These are phyloP conservation scores for Vitis cinerea DNA, from an alignment of 164 flowering plant species.

Conservation along the genomic window DNA sequence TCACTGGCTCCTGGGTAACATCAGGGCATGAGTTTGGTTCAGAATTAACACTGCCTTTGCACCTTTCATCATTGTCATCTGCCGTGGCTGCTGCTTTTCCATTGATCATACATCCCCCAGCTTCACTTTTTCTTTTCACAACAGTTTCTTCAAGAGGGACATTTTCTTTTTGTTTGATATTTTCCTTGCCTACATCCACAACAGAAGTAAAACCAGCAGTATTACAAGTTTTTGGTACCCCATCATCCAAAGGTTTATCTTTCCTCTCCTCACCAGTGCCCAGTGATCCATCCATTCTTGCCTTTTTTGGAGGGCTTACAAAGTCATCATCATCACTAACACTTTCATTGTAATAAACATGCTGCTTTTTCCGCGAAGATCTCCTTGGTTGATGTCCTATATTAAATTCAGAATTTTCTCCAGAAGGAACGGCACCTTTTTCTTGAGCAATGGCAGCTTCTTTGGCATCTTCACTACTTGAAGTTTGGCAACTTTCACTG, in stretches of 20 bases:
- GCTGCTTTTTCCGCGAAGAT: slow-evolving; percentile 41
- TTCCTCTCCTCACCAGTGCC: slow-evolving; percentile 12
- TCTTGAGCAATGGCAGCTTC: slow-evolving; percentile 3
- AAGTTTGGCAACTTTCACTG: slow-evolving; percentile 16
- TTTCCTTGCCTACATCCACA: slow-evolving; percentile 8
- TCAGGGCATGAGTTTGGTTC: neutral
- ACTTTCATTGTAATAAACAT: slow-evolving; percentile 54
- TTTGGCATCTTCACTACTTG: slow-evolving; percentile 6
- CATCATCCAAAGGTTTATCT: neutral
- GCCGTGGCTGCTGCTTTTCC: slow-evolving; percentile 6
- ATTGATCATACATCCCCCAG: neutral
- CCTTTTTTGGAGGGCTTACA: slow-evolving; percentile 17
- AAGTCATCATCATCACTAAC: slow-evolving; percentile 47
- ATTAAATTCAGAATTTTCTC: slow-evolving; percentile 9
- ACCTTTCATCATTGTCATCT: slow-evolving; percentile 5
- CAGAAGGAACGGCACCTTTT: slow-evolving; percentile 9
- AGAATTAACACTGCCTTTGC: slow-evolving; percentile 2
- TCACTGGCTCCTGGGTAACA: neutral
- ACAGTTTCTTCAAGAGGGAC: slow-evolving; percentile 13
- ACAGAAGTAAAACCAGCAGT: slow-evolving; percentile 12
- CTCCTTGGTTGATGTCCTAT: slow-evolving; percentile 30
- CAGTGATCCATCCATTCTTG: slow-evolving; percentile 6
- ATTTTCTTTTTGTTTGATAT: slow-evolving; percentile 12
- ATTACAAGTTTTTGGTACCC: neutral
- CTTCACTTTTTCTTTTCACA: slow-evolving; percentile 13